Conservation (phyloP, 2,329 filamentous ascomycete species). For the Fusarium burgessii region DNA sequence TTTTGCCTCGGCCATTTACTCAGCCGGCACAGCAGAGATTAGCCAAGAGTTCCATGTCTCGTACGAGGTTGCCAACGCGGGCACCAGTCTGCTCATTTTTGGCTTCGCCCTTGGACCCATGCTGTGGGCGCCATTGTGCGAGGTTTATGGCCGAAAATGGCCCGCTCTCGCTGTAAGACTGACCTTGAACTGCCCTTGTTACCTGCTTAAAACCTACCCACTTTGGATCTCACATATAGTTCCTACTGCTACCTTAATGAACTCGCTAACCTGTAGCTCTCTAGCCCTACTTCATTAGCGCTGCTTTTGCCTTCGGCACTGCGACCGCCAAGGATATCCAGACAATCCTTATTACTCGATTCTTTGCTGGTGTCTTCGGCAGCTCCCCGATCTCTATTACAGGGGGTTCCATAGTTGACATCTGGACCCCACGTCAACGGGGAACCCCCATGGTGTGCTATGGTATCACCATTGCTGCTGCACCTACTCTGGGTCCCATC, state of each 20-base stretch:
- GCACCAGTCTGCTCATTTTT: conserved; percentile 20
- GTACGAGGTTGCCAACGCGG: conserved; percentile 15
- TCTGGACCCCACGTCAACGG: not conserved
- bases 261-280: not conserved
- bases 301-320: conserved; percentile 6
- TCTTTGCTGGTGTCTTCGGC: conserved; percentile 1
- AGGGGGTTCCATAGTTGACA: not conserved
- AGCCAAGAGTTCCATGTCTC: conserved; percentile 12
- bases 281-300: conserved; percentile 1
- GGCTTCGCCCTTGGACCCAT: conserved; percentile 73
- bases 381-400: conserved; percentile 8
- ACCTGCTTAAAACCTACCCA: not conserved
- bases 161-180: not conserved
- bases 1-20: conserved; percentile 9
- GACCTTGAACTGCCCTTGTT: not conserved
- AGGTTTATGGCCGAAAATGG: conserved; percentile 71
- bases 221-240: not conserved
- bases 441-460: conserved; percentile 2
- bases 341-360: not conserved
- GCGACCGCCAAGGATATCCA: conserved; percentile 4
- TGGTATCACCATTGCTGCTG: conserved; percentile 2
- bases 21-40: conserved; percentile 14
- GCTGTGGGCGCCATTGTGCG: conserved; percentile 78
- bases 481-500: not conserved
- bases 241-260: not conserved